A percentile compares a stretch with the other conserved stretches of the same genome.
phyloP scores from a whole-genome alignment of 495 filamentous ascomycete genomes.

The Xylaria venustula region DNA sequence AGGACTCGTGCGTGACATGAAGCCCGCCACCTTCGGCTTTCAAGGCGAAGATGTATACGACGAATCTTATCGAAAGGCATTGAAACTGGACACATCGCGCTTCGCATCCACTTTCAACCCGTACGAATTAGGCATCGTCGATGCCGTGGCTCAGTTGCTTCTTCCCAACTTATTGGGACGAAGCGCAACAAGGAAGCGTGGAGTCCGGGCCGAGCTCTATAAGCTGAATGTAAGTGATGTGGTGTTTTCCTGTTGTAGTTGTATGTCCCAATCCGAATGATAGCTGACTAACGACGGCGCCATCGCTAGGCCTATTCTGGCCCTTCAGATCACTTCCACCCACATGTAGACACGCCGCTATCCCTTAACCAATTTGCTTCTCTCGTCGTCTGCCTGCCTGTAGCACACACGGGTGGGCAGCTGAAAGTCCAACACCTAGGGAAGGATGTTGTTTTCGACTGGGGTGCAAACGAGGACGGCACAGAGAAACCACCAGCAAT shows the following conservation, averaged over 20 bases:
- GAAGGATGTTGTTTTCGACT: constrained; percentile 42
- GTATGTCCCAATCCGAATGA: too few species aligned
- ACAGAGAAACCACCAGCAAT: constrained; percentile 21
- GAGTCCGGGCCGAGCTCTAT: constrained; percentile 50
- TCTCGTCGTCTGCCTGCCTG: constrained; percentile 54
- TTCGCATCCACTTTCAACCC: constrained; percentile 54
- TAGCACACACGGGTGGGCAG: constrained; percentile 41
- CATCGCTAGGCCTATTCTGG: too few species aligned
- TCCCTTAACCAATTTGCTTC: constrained; percentile 50
- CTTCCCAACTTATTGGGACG: constrained; percentile 34
- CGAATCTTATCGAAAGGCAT: constrained; percentile 49
- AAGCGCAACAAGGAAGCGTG: constrained; percentile 2
- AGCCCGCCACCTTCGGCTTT: constrained; percentile 49
- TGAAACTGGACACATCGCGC: constrained; percentile 41
- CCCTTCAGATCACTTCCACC: constrained; percentile 43
- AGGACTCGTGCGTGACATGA: constrained; percentile 34
- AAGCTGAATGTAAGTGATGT: constrained; percentile 52
- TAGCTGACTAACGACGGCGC: too few species aligned
- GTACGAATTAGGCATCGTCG: constrained; percentile 51
- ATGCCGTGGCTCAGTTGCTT: constrained; percentile 47
- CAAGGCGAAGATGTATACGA: constrained; percentile 47
- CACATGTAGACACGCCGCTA: constrained; percentile 58
- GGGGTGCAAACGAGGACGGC: constrained; percentile 24
- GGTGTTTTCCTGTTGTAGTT: too few species aligned
- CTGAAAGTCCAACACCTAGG: constrained; percentile 35